Evolutionary conservation across 169 alveolate species (phyloP), one percentile per base, ranked within the genome.

Genomic region (Cryptosporidium canis): DNA sequence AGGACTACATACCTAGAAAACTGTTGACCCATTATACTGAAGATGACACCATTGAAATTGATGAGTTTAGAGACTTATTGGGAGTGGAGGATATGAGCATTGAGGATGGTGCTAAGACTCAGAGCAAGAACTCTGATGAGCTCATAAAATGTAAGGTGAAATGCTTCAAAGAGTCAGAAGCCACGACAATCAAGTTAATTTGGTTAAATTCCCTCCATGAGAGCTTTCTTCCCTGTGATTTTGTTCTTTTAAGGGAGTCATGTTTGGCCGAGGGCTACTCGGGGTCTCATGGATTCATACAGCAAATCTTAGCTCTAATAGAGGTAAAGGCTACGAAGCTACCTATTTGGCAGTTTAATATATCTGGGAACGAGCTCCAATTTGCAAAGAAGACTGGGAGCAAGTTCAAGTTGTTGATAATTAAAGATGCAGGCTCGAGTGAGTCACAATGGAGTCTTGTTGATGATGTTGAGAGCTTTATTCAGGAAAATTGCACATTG

Each of bases 331-430:
- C 87, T 2, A 77, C 87, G 1, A 77, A 61, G 14, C 71, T 77
- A 21, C 87, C 87, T n/a, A 61, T 77, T 24, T 77, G 87, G 87
- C 87, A 58, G 39, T 77, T 77, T 27, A 77, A 77, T 77, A 61
- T 77, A 5, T 77, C 87, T 31, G 71, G 66, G 21, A 58, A 55
- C 16, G 87, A 77, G 24, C 27, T 77, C 8, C n/a, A 11, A 41
- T 21, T 64, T 33, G 51, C 77, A 12, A 77, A 18, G 43, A 35
- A 35, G 1, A 45, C 21, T 18, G 66, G 16, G 14, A 44, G 45
- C 39, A 77, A 33, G 24, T 77, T 29, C 29, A 77, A 77, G 29
- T 33, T 77, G 29, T 58, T 77, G n/a, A 9, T 77, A 29, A 77
- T 77, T 18, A 77, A 77, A 45, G 87, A 77, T 77, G 87, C 87